Evolutionary conservation across 2,329 filamentous ascomycete genomes (phyloP).

Genomic region (Pseudogymnoascus sp.): DNA sequence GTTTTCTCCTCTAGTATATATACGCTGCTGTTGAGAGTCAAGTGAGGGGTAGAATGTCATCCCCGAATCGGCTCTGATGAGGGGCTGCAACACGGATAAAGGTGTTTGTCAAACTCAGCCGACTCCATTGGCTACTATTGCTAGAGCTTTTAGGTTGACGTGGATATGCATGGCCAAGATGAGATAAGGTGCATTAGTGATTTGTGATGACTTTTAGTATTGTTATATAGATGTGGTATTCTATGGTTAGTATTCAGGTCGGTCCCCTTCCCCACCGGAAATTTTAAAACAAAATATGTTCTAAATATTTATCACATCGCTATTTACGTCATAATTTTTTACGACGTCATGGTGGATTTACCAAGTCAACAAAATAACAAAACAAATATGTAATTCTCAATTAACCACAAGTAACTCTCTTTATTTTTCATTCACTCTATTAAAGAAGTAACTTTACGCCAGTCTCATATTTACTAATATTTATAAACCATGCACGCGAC

Average conservation of each 20-base stretch:
- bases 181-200: background rate
- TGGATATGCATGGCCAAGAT: background rate
- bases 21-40: constrained; percentile 15
- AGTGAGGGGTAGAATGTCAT: constrained; percentile 27
- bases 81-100: background rate
- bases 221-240: background rate
- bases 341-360: background rate
- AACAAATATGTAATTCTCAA: background rate
- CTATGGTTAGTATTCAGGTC: background rate
- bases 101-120: background rate
- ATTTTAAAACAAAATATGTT: background rate
- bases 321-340: constrained; percentile 3
- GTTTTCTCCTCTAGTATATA: background rate
- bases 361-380: background rate
- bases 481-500: background rate
- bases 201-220: background rate
- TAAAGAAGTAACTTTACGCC: background rate
- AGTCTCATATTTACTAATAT: background rate
- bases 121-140: background rate
- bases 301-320: background rate
- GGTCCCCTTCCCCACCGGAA: background rate
- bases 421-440: background rate
- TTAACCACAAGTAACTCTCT: background rate
- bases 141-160: background rate
- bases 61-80: background rate